phyloP scores from a whole-genome alignment of 1,284 basidiomycete genomes.

The Puccinia hordei region DNA sequence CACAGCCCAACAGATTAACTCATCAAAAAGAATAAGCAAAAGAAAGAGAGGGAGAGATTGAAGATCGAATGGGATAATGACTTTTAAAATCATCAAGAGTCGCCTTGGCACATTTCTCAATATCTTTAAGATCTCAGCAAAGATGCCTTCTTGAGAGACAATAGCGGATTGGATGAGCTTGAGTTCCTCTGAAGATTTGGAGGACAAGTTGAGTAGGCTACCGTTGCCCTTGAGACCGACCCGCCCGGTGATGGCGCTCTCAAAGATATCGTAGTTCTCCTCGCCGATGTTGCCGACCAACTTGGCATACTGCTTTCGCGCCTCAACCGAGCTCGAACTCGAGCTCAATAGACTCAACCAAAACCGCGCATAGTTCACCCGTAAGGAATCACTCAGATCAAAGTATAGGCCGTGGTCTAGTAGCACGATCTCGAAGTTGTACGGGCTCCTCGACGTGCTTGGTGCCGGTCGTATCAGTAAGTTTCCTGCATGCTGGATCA shows the following conservation, averaged over 20 bases:
- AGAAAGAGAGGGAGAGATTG: not conserved
- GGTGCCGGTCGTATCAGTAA: constrained; percentile 80
- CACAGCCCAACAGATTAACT: not conserved
- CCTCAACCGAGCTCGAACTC: constrained; percentile 65
- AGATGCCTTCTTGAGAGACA: constrained; percentile 74
- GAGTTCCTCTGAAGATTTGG: constrained; percentile 71
- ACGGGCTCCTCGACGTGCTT: constrained; percentile 70
- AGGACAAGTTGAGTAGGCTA: constrained; percentile 72
- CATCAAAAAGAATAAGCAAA: constrained; percentile 34
- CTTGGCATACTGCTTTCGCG: constrained; percentile 76
- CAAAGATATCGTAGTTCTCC: constrained; percentile 70
- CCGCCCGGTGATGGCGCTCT: constrained; percentile 78
- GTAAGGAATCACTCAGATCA: constrained; percentile 74
- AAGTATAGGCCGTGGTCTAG: constrained; percentile 91
- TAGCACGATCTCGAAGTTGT: constrained; percentile 91
- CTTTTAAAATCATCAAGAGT: constrained; percentile 80
- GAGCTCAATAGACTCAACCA: constrained; percentile 83
- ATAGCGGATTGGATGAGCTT: constrained; percentile 78
- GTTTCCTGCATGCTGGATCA: constrained; percentile 67
- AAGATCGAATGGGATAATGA: constrained; percentile 51
- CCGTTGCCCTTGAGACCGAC: constrained; percentile 66
- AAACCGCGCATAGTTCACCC: constrained; percentile 68
- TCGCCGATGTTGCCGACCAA: constrained; percentile 85
- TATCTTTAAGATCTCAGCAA: constrained; percentile 80
- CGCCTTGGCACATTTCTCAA: constrained; percentile 72